Evolutionary conservation across 768 basidiomycete genomes (phyloP).

Genomic region (Pulveroboletus sp.): DNA sequence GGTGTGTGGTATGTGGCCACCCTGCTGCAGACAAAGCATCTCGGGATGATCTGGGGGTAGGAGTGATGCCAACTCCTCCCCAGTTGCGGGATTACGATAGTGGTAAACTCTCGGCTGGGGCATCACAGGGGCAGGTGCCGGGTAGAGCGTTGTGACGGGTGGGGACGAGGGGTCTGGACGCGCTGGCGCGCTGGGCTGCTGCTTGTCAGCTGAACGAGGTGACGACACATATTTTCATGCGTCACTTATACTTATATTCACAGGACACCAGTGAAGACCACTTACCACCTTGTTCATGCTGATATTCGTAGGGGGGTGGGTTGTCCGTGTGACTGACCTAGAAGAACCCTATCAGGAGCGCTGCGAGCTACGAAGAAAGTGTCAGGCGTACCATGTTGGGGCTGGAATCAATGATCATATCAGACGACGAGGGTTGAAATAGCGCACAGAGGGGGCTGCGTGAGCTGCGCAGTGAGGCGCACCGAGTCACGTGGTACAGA

Average conservation of each 20-base stretch:
- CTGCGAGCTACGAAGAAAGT: neutral
- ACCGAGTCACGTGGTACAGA: conserved; percentile 17
- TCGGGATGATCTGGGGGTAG: conserved; percentile 76
- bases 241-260: neutral
- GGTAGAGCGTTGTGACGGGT: conserved; percentile 19
- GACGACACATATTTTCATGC: conserved; percentile 7
- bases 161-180: conserved; percentile 8
- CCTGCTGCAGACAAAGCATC: conserved; percentile 80
- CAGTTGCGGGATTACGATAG: conserved; percentile 60
- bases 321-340: conserved; percentile 29
- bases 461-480: conserved; percentile 8
- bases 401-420: conserved; percentile 25
- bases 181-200: conserved; percentile 4
- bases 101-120: conserved; percentile 54
- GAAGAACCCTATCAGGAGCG: neutral
- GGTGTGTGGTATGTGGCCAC: conserved; percentile 58
- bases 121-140: conserved; percentile 32
- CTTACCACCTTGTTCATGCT: conserved; percentile 31
- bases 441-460: neutral
- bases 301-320: conserved; percentile 49
- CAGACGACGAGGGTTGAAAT: neutral
- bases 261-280: neutral
- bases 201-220: conserved; percentile 9
- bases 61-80: conserved; percentile 53
- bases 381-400: conserved; percentile 23